Evolutionary conservation across 2,329 filamentous ascomycete genomes (phyloP), one percentile per base, ranked within the genome.

Genomic region (Botrytis elliptica): DNA sequence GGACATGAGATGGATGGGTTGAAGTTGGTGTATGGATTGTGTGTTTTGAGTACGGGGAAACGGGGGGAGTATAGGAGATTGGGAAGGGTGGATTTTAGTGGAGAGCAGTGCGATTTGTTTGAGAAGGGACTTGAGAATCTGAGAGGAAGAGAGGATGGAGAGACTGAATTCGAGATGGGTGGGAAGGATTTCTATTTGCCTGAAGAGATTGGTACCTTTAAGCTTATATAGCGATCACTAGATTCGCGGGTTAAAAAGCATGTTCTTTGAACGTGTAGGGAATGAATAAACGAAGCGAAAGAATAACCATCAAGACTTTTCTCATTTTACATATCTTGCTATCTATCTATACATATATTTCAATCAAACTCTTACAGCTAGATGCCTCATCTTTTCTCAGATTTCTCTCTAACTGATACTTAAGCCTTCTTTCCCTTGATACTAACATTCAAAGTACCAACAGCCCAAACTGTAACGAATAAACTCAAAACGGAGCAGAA

Each of bases 401-500:
- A 29, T 57, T 49, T 25, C 22, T 20, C 36, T 46, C 8, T 25
- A 20, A 49, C n/a, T 12, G 10, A n/a, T 16, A 57, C 16, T 60
- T 29, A 70, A 63, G 55, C 40, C 40, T 76, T 75, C 76, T 77
- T 80, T 14, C 74, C 78, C 38, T 73, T 75, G 67, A 82, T 82
- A 33, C 76, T 76, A 38, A 79, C 76, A 76, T 82, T 79, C 55
- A 82, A 38, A 59, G 76, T 78, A 20, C 94, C 92, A 74, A 98
- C 82, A 5, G 90, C 84, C 91, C 92, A 98, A 8, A 89, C 88
- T 2, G 90, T 87, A 59, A 89, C 86, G 83, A 97, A 97, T 20
- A 97, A 84, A n/a, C 87, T 85, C 77, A 97, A 81, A 76, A 92
- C 84, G 78, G 92, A 94, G 46, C 85, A 85, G 77, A 96, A 93